phyloP scores from a whole-genome alignment of 257 asterid species.

The Echium plantagineum region DNA sequence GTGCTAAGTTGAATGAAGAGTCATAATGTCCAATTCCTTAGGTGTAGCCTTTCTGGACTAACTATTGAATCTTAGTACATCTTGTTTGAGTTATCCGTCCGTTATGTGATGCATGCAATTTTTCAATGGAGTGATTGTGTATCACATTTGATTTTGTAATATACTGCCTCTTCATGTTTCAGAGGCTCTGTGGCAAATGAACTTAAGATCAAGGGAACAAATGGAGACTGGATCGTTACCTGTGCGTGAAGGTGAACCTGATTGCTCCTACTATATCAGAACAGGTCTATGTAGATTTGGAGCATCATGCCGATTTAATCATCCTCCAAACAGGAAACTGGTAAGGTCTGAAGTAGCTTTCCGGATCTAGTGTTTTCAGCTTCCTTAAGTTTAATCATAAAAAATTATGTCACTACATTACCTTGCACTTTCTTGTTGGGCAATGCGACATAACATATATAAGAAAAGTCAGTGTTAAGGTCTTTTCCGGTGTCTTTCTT shows the following conservation, averaged over 20 bases:
- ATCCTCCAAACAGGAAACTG: constrained; percentile 74
- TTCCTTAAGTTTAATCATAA: not conserved
- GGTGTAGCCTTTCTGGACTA: not conserved
- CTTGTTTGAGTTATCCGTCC: not conserved
- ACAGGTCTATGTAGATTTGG: constrained; percentile 96
- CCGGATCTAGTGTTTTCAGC: not conserved
- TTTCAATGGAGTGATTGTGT: not conserved
- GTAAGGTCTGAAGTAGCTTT: constrained; percentile 26
- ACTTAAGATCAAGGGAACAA: constrained; percentile 55
- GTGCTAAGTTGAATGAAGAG: no score
- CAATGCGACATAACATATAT: not conserved
- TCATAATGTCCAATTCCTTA: no score
- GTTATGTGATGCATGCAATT: not conserved
- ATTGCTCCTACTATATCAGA: constrained; percentile 79
- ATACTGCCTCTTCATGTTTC: constrained; percentile 16
- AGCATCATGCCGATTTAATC: constrained; percentile 77
- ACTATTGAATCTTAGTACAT: not conserved
- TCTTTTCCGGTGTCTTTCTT: no score
- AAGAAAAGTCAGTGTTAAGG: not conserved
- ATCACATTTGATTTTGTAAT: not conserved
- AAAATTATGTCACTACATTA: not conserved
- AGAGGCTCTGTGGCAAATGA: constrained; percentile 69
- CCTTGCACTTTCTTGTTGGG: not conserved
- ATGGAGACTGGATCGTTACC: constrained; percentile 71
- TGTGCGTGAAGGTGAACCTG: constrained; percentile 80